Base-by-base conservation (phyloP, 805 yeast species). In the Zygosaccharomyces pseudorouxii region DNA sequence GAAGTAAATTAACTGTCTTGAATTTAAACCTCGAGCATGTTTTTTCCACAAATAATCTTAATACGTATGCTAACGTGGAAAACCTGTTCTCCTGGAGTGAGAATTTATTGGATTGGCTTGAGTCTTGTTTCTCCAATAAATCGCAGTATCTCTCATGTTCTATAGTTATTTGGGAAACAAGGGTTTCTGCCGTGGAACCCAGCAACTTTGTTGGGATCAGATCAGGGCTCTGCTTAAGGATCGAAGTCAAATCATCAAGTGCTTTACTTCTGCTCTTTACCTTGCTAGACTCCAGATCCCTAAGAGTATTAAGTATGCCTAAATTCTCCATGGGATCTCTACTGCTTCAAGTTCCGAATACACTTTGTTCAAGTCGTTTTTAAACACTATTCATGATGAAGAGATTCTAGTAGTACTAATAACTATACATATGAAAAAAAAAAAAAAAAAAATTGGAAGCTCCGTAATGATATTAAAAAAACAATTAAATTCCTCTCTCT, bases 191-290 rank as follows among this genome's bases (percentile, higher is more conserved):
- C 10, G 67, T 49, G 2, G 60, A 33, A 4, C 48, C 49, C 4
- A 67, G 44, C 6, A 45, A 22, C 33, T 59, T 68, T 1, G 54
- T 41, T 1, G 60, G 58, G 14, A 57, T 50, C 35, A 29, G 44
- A 40, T 45, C 57, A 19, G 64, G 66, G 22, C 47, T 39, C 47
- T 55, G 57, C 51, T 51, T 58, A 47, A 53, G 47, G 4, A 54
- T 61, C 44, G 60, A 66, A 9, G 71, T 71, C 23, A 79, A 55
- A 23, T 61, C 67, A 18, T 62, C 60, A 7, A 82, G 56, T 0
- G 78, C 84, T 42, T 75, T 79, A 52, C 70, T 78, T 33, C 87
- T 66, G 11, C 80, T 86, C 52, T 74, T 76, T 28, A 79, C 66
- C 56, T 76, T 81, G 2, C 73, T 51, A 0, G 87, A 82, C 20